A percentile compares a stretch with the other conserved stretches of the same genome.
phyloP scores from a whole-genome alignment of 2,329 filamentous ascomycete species.

The Trichoderma koningiopsis region DNA sequence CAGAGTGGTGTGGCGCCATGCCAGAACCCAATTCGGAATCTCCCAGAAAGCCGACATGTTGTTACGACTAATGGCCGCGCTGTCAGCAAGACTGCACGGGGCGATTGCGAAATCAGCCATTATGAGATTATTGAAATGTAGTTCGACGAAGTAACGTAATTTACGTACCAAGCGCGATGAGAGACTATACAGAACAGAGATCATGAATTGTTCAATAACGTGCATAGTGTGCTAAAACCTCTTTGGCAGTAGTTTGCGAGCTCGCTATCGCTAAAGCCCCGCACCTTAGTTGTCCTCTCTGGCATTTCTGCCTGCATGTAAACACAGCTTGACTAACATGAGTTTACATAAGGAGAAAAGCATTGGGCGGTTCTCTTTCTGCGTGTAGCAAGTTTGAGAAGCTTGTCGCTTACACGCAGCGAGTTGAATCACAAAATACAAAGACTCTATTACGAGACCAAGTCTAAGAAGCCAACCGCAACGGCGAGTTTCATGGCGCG shows the following conservation, averaged over 20 bases:
- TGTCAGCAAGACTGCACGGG: background rate
- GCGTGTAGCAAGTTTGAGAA: background rate
- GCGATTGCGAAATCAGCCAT: conserved; percentile 10
- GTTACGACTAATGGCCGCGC: conserved; percentile 7
- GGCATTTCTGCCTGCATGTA: background rate
- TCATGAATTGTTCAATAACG: background rate
- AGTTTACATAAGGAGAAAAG: background rate
- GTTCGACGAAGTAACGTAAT: accelerated
- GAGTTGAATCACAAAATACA: background rate
- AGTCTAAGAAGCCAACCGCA: background rate
- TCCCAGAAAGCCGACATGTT: conserved; percentile 22
- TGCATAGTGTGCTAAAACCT: conserved; percentile 8
- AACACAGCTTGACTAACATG: background rate
- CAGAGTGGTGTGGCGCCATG: conserved; percentile 5
- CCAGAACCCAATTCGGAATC: conserved; percentile 1
- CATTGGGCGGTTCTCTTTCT: background rate
- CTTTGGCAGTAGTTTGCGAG: background rate
- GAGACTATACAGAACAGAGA: background rate
- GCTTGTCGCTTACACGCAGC: background rate
- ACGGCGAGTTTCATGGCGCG: background rate
- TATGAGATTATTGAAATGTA: background rate
- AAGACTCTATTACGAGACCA: background rate
- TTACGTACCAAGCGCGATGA: background rate
- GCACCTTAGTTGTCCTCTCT: background rate
- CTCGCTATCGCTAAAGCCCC: conserved; percentile 13